Percentiles rank a stretch among this genome's conserved stretches.
These are phyloP conservation scores for Parathielavia hyrcaniae DNA, from an alignment of 495 filamentous ascomycete genomes.

Conservation along the genomic window DNA sequence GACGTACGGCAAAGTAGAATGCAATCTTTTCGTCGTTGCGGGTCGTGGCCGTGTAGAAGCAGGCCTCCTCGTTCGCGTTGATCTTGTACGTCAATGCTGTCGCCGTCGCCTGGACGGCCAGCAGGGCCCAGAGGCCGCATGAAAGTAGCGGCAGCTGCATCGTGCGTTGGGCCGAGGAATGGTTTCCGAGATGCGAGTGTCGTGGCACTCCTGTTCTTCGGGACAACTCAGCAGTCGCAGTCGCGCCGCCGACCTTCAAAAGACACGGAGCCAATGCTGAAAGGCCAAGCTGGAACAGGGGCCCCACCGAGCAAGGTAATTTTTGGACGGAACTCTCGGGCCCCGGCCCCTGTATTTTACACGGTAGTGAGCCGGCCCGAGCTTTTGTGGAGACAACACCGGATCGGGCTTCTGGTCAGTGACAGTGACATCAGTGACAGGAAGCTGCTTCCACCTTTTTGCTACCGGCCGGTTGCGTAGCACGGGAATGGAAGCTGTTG, in stretches of 20 bases:
- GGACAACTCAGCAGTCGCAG: conserved; percentile 24
- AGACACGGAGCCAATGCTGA: conserved; percentile 14
- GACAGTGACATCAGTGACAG: conserved; percentile 30
- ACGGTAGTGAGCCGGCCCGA: not conserved
- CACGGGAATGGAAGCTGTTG: conserved; percentile 6
- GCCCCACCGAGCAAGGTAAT: not conserved
- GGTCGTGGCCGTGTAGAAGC: conserved; percentile 81
- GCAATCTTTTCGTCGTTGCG: conserved; percentile 78
- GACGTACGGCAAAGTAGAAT: conserved; percentile 94
- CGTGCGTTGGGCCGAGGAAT: conserved; percentile 20
- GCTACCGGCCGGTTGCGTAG: conserved; percentile 22
- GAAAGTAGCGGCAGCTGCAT: conserved; percentile 48
- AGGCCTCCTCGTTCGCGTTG: conserved; percentile 82
- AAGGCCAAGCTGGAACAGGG: conserved; percentile 2
- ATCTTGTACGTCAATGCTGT: conserved; percentile 96
- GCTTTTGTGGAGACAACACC: not conserved
- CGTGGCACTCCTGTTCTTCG: conserved; percentile 9
- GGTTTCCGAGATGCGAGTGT: conserved; percentile 9
- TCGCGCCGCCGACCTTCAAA: conserved; percentile 25
- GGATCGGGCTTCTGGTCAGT: conserved; percentile 16
- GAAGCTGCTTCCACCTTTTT: not conserved
- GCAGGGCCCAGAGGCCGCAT: conserved; percentile 57
- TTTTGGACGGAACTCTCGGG: conserved; percentile 28
- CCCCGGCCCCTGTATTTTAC: conserved; percentile 10
- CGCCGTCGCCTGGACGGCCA: conserved; percentile 56